Conservation (phyloP, 441 rosid species). For the Populus tomentosa region DNA sequence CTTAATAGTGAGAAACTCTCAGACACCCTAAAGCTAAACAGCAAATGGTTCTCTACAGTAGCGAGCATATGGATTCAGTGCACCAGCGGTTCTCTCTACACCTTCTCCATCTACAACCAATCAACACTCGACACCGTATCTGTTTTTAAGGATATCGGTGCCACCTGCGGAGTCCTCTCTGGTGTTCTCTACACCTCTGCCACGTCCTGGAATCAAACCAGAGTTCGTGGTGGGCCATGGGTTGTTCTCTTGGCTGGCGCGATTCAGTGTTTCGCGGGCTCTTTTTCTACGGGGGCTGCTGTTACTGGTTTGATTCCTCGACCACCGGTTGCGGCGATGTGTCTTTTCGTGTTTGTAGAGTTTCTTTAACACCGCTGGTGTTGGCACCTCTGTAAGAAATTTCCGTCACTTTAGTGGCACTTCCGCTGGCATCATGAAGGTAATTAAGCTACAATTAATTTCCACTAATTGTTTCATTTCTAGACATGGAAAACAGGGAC, state of each 20-base stretch:
- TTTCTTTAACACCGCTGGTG: slow-evolving; percentile 20
- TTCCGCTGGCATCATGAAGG: slow-evolving; percentile 22
- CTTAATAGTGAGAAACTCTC: too few relatives aligned
- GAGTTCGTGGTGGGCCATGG: slow-evolving; percentile 16
- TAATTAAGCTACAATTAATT: neutral
- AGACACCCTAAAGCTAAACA: slow-evolving; percentile 9
- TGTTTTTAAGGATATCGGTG: slow-evolving; percentile 20
- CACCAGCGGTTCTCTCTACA: slow-evolving; percentile 42
- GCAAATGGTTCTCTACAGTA: slow-evolving; percentile 30
- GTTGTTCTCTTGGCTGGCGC: slow-evolving; percentile 17
- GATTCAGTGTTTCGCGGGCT: slow-evolving; percentile 16
- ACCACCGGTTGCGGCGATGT: slow-evolving; percentile 19
- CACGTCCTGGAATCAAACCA: neutral
- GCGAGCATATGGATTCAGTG: slow-evolving; percentile 47
- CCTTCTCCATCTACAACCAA: slow-evolving; percentile 38
- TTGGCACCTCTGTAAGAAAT: slow-evolving; percentile 16
- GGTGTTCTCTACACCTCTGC: slow-evolving; percentile 17
- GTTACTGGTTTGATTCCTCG: slow-evolving; percentile 10
- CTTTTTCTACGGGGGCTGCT: slow-evolving; percentile 16
- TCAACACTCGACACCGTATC: slow-evolving; percentile 24
- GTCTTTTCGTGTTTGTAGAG: slow-evolving; percentile 19
- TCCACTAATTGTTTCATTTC: neutral
- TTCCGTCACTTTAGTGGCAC: slow-evolving; percentile 16
- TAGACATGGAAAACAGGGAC: neutral
- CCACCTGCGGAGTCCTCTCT: slow-evolving; percentile 16